Conservation (phyloP, 805 yeast species). For the Hermanozyma aechmeae region DNA sequence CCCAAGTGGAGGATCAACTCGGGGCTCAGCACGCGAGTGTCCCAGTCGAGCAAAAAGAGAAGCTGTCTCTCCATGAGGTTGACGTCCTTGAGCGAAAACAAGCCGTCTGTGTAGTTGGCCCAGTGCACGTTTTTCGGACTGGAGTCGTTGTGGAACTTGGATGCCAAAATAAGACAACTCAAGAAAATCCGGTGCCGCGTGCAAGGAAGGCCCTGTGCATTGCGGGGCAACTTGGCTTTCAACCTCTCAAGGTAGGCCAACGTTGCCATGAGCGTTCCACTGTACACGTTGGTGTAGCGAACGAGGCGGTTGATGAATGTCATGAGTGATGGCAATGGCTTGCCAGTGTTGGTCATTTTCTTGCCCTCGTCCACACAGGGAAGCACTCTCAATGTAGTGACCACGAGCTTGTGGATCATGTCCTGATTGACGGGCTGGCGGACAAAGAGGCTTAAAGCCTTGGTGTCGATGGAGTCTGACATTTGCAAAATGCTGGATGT, state of each 20-base stretch:
- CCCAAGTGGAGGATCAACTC: slow-evolving; percentile 35
- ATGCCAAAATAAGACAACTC: slow-evolving; percentile 63
- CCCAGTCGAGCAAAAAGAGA: slow-evolving; percentile 62
- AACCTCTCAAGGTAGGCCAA: slow-evolving; percentile 58
- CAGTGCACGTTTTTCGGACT: slow-evolving; percentile 73
- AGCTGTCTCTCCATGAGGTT: slow-evolving; percentile 77
- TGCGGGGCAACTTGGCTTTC: slow-evolving; percentile 52
- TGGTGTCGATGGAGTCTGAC: slow-evolving; percentile 21
- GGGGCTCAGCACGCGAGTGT: slow-evolving; percentile 38
- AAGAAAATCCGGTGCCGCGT: slow-evolving; percentile 72
- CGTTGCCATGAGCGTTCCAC: slow-evolving; percentile 70
- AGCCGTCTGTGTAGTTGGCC: slow-evolving; percentile 71
- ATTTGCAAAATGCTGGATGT: too few relatives aligned
- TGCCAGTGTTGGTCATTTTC: slow-evolving; percentile 19
- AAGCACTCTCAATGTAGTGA: slow-evolving; percentile 54
- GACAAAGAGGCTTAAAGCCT: slow-evolving; percentile 53
- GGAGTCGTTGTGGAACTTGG: slow-evolving; percentile 70
- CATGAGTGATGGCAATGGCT: slow-evolving; percentile 58
- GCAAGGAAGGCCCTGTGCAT: slow-evolving; percentile 70
- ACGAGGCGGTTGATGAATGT: slow-evolving; percentile 66
- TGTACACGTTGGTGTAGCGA: slow-evolving; percentile 68
- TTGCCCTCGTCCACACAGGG: slow-evolving; percentile 48
- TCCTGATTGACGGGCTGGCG: slow-evolving; percentile 65
- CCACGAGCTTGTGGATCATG: slow-evolving; percentile 63
- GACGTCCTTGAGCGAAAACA: slow-evolving; percentile 58